These are phyloP conservation scores for Plasmodium vivax DNA, from an alignment of 169 alveolate genomes.

Conservation along the genomic window DNA sequence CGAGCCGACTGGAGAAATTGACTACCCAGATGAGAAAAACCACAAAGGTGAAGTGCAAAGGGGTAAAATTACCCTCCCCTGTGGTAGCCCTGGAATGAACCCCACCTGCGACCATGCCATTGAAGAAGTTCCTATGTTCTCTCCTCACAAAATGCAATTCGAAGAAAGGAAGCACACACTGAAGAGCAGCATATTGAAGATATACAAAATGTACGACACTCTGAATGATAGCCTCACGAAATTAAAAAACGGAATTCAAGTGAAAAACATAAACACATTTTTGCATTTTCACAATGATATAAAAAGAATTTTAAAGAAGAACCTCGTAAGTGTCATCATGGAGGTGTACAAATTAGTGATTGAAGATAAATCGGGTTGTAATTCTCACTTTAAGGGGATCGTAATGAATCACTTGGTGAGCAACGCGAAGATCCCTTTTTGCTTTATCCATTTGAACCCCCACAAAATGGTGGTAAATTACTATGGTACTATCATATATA, in stretches of 20 bases:
- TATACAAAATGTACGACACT: slow-evolving; percentile 27
- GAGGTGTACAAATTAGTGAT: slow-evolving; percentile 25
- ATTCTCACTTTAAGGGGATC: not conserved
- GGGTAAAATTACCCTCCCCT: not conserved
- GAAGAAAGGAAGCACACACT: not conserved
- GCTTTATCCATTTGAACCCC: slow-evolving; percentile 36
- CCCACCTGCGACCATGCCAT: not conserved
- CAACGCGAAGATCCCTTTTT: slow-evolving; percentile 32
- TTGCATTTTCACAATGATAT: slow-evolving; percentile 13
- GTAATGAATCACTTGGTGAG: slow-evolving; percentile 20
- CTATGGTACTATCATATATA: slow-evolving; percentile 41
- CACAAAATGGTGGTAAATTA: slow-evolving; percentile 35
- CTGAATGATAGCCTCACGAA: slow-evolving; percentile 5
- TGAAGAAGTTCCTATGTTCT: not conserved
- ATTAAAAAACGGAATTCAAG: slow-evolving; percentile 10
- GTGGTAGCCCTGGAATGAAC: not conserved
- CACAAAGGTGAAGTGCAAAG: not conserved
- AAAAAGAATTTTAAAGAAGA: slow-evolving; percentile 5
- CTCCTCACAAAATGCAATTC: not conserved
- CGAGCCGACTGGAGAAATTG: not conserved
- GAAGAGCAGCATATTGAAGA: not conserved
- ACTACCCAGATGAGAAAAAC: not conserved
- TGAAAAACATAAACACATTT: slow-evolving; percentile 9
- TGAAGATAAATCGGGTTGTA: slow-evolving; percentile 8
- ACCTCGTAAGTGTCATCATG: slow-evolving; percentile 3